phyloP scores from a whole-genome alignment of 2,329 filamentous ascomycete genomes.

The Hirsutella minnesotensis region DNA sequence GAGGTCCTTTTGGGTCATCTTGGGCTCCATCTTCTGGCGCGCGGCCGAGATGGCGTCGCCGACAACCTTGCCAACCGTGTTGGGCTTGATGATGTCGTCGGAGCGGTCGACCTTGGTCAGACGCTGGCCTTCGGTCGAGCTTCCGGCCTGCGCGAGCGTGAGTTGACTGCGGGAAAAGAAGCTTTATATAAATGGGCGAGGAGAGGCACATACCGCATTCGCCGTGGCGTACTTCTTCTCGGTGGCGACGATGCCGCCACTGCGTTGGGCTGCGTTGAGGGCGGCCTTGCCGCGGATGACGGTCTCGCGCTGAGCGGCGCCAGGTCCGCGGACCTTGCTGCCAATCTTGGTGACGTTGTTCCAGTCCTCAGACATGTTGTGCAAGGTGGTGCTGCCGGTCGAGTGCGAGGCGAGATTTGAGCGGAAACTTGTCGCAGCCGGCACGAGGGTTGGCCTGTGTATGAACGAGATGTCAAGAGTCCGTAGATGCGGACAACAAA shows the following conservation, averaged over 20 bases:
- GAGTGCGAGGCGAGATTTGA: neutral
- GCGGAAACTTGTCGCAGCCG: too few relatives aligned
- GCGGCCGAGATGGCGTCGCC: constrained; percentile 72
- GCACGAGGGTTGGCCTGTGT: too few relatives aligned
- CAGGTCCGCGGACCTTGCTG: constrained; percentile 63
- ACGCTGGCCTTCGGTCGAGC: constrained; percentile 66
- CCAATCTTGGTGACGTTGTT: constrained; percentile 87
- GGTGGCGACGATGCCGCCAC: constrained; percentile 63
- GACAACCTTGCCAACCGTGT: constrained; percentile 72
- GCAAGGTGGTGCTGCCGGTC: neutral
- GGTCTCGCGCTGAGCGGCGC: constrained; percentile 61
- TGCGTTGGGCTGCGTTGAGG: constrained; percentile 81
- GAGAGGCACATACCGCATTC: constrained; percentile 43
- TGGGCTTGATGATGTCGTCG: constrained; percentile 96
- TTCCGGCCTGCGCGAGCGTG: constrained; percentile 11
- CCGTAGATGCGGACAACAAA: too few relatives aligned
- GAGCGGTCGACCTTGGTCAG: constrained; percentile 95
- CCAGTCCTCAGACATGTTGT: constrained; percentile 46
- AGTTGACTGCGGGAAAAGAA: too few relatives aligned
- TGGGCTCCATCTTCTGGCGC: constrained; percentile 72
- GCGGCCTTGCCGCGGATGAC: constrained; percentile 75
- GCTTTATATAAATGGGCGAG: neutral
- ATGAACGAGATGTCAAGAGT: too few relatives aligned
- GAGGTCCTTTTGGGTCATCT: constrained; percentile 87
- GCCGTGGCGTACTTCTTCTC: constrained; percentile 82